These are phyloP conservation scores for Paraleonurus japonicus DNA, from an alignment of 257 asterid genomes.

Conservation along the genomic window DNA sequence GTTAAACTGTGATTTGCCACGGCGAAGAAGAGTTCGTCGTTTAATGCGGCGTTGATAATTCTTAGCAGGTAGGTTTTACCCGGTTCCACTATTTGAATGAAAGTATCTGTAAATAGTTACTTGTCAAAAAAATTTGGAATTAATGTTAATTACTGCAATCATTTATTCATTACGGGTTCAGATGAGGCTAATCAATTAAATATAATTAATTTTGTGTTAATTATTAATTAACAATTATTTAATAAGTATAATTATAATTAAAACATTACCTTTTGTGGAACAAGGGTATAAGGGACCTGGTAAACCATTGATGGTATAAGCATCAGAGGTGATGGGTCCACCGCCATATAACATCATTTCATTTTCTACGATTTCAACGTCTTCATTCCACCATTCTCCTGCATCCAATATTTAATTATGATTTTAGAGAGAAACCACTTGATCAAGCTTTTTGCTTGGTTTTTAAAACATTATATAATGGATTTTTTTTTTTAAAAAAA, in stretches of 20 bases:
- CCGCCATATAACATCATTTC: constrained; percentile 63
- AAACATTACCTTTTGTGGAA: constrained; percentile 67
- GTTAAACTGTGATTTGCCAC: constrained; percentile 60
- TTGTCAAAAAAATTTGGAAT: too few species aligned
- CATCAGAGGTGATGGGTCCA: constrained; percentile 80
- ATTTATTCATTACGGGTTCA: too few species aligned
- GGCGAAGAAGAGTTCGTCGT: constrained; percentile 76
- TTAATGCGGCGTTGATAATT: constrained; percentile 74
- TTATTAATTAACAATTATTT: too few species aligned
- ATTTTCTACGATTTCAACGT: constrained; percentile 51
- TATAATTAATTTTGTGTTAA: too few species aligned
- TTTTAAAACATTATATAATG: too few species aligned
- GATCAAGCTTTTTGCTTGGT: neutral
- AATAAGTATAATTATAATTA: too few species aligned
- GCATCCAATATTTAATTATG: neutral
- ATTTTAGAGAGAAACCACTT: too few species aligned
- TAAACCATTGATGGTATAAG: constrained; percentile 84
- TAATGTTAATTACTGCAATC: too few species aligned
- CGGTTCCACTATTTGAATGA: constrained; percentile 42
- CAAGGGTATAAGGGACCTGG: constrained; percentile 82
- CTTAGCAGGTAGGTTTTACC: constrained; percentile 76
- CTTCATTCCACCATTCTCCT: constrained; percentile 92
- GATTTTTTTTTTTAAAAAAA: too few species aligned
- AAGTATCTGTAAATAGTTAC: constrained; percentile 47
- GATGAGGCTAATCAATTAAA: too few species aligned